A percentile compares a stretch with the other conserved stretches of the same genome.
Conservation (phyloP, 2,329 filamentous ascomycete genomes). For the Onygena corvina region DNA sequence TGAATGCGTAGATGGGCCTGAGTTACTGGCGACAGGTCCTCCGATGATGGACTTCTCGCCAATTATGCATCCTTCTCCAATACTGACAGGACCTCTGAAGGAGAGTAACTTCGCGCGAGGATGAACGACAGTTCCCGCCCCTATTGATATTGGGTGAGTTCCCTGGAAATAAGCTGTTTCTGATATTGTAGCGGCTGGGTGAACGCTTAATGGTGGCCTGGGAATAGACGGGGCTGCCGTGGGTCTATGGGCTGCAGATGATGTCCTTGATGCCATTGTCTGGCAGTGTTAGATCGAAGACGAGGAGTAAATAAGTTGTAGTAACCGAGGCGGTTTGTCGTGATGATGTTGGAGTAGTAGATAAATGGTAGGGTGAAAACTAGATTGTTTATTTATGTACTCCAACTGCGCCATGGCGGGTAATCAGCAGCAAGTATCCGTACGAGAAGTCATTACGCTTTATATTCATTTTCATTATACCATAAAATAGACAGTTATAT, state of each 20-base stretch:
- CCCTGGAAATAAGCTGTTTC: slow-evolving; percentile 42
- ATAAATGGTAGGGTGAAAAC: neutral
- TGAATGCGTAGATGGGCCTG: slow-evolving; percentile 5
- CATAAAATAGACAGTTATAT: neutral
- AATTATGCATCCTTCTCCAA: slow-evolving; percentile 72
- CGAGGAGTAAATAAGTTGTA: no score
- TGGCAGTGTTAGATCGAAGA: no score
- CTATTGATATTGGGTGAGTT: slow-evolving; percentile 64
- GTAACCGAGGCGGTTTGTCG: neutral
- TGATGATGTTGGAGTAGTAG: neutral
- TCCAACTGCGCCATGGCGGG: no score
- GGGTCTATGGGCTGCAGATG: slow-evolving; percentile 15
- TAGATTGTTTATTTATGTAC: neutral
- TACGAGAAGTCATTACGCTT: neutral
- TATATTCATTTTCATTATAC: neutral
- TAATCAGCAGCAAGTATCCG: neutral
- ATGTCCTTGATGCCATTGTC: slow-evolving; percentile 18
- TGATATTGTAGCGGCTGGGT: slow-evolving; percentile 30
- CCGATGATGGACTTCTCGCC: slow-evolving; percentile 49
- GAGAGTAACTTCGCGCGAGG: slow-evolving; percentile 72
- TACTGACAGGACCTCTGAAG: slow-evolving; percentile 61
- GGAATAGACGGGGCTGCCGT: slow-evolving; percentile 10
- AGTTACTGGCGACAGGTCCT: slow-evolving; percentile 28
- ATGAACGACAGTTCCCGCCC: slow-evolving; percentile 69
- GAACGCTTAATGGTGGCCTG: slow-evolving; percentile 27